These are phyloP conservation scores for Panicum hallii DNA, from an alignment of 202 grass and related monocot species.

Conservation along the genomic window DNA sequence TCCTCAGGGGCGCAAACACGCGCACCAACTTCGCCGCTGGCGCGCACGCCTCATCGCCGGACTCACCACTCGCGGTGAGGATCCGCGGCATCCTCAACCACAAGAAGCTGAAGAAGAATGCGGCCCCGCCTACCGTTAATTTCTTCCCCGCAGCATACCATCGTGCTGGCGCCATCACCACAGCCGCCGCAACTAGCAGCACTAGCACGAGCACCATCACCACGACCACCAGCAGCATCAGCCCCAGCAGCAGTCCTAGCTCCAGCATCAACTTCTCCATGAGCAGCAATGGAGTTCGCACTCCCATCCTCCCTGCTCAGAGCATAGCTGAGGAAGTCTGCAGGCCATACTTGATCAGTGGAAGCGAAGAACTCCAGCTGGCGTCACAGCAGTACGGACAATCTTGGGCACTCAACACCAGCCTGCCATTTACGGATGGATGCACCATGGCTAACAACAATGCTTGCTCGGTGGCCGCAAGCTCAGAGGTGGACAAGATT, in stretches of 20 bases:
- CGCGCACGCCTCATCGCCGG: neutral
- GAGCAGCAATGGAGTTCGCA: constrained; percentile 22
- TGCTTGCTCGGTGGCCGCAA: constrained; percentile 6
- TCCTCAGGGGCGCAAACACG: constrained; percentile 88
- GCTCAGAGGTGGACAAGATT: constrained; percentile 32
- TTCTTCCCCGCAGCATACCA: neutral
- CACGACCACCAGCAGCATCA: neutral
- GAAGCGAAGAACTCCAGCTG: constrained; percentile 43
- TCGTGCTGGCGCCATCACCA: neutral
- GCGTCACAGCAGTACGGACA: constrained; percentile 35
- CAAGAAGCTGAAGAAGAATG: constrained; percentile 75
- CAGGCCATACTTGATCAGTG: constrained; percentile 47
- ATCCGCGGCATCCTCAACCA: constrained; percentile 71
- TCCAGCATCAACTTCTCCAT: constrained; percentile 53
- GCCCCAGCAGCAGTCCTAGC: constrained; percentile 35
- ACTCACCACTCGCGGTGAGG: constrained; percentile 61
- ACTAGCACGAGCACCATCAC: constrained; percentile 9
- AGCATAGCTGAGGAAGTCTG: constrained; percentile 38
- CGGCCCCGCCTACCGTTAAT: neutral
- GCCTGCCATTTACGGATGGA: neutral
- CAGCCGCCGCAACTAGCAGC: constrained; percentile 23
- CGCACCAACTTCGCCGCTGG: constrained; percentile 81
- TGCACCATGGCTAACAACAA: neutral
- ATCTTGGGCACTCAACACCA: constrained; percentile 36
- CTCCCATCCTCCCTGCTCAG: constrained; percentile 15